Conservation (phyloP, 2,329 filamentous ascomycete genomes). For the Fusarium sacchari region DNA sequence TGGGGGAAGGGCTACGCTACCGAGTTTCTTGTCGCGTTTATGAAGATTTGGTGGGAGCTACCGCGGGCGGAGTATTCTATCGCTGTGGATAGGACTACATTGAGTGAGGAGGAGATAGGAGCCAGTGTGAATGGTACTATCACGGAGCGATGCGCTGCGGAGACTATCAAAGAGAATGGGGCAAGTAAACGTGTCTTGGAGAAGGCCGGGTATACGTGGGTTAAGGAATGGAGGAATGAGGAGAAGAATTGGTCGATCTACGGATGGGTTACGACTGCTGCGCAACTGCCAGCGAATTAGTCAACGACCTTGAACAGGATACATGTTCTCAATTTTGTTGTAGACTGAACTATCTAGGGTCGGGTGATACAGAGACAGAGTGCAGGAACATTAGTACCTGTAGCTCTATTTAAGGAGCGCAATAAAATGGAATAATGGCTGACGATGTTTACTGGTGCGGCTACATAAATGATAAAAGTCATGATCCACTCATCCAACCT, state of each 20-base stretch:
- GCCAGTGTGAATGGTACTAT: not conserved
- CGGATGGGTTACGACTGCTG: not conserved
- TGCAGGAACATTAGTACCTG: accelerated
- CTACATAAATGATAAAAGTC: not conserved
- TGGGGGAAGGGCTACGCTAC: constrained; percentile 12
- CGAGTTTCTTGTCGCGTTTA: not conserved
- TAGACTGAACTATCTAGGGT: accelerated
- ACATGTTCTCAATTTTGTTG: not conserved
- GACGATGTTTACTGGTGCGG: not conserved
- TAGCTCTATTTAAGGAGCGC: accelerated
- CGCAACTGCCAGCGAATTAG: not conserved
- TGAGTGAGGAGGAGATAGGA: not conserved
- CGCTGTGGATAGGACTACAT: not conserved
- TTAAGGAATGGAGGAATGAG: constrained; percentile 8
- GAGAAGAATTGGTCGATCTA: constrained; percentile 9
- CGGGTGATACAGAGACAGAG: accelerated
- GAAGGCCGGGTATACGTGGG: not conserved
- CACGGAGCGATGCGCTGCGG: not conserved
- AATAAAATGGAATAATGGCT: accelerated
- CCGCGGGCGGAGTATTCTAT: not conserved
- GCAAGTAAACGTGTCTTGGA: not conserved
- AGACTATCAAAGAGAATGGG: not conserved
- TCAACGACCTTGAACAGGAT: too few species aligned
- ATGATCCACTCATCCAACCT: accelerated
- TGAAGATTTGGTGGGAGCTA: constrained; percentile 2